phyloP scores from a whole-genome alignment of 2,329 filamentous ascomycete species.

The Penicillium sp. region DNA sequence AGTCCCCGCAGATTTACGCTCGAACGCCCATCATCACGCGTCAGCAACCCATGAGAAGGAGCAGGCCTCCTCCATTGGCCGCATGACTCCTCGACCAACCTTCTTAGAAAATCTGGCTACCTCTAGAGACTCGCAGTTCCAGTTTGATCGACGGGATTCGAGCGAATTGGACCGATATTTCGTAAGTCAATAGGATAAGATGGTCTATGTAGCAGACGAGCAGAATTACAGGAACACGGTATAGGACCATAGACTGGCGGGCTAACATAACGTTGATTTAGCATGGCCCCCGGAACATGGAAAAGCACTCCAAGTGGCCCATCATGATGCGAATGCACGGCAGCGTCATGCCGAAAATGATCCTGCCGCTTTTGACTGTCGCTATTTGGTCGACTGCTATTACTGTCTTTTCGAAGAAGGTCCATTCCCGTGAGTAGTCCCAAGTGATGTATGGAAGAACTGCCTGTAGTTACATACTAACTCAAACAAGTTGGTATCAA shows the following conservation, averaged over 20 bases:
- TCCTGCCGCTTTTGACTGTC: conserved; percentile 64
- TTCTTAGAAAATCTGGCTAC: conserved; percentile 34
- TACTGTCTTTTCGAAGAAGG: conserved; percentile 53
- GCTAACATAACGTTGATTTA: conserved; percentile 10
- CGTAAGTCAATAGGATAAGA: conserved; percentile 35
- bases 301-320: conserved; percentile 73
- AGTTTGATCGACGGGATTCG: conserved; percentile 27
- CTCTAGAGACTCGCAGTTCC: conserved; percentile 33
- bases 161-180: conserved; percentile 62
- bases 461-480: background rate
- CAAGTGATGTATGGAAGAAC: background rate
- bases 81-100: conserved; percentile 32
- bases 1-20: conserved; percentile 14
- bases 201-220: background rate
- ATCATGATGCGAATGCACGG: conserved; percentile 73
- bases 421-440: conserved; percentile 38
- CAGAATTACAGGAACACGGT: background rate
- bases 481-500: conserved; percentile 52
- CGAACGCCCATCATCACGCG: conserved; percentile 14
- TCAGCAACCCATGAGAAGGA: conserved; percentile 16
- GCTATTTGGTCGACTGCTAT: conserved; percentile 65
- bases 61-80: conserved; percentile 21
- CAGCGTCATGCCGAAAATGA: conserved; percentile 70
- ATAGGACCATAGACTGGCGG: background rate
- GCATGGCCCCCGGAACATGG: conserved; percentile 61